These are phyloP conservation scores for Aspergillus tamarii DNA, from an alignment of 2,329 filamentous ascomycete genomes.

Conservation along the genomic window DNA sequence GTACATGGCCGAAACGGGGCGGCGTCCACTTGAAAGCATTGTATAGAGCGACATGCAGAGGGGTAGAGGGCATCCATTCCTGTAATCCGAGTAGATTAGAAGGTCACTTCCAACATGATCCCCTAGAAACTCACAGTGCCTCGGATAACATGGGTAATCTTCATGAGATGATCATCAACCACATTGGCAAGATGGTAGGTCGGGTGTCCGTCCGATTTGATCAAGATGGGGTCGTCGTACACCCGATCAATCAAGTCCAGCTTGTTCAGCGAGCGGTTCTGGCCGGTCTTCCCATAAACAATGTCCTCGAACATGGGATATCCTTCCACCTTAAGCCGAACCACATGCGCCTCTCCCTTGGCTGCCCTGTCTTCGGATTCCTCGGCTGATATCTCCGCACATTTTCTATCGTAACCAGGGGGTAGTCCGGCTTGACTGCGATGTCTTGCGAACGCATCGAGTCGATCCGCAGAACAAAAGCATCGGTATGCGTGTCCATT, in stretches of 20 bases:
- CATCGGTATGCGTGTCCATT: slow-evolving; percentile 84
- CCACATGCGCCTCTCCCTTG: slow-evolving; percentile 71
- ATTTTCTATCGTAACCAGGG: slow-evolving; percentile 72
- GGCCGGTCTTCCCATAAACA: slow-evolving; percentile 69
- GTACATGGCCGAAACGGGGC: slow-evolving; percentile 79
- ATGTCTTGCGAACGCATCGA: slow-evolving; percentile 67
- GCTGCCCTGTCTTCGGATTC: slow-evolving; percentile 73
- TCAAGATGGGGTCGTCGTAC: slow-evolving; percentile 81
- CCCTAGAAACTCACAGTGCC: slow-evolving; percentile 64
- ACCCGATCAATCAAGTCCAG: slow-evolving; percentile 50
- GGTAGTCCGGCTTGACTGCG: slow-evolving; percentile 62
- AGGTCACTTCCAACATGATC: slow-evolving; percentile 47
- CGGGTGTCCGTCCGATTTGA: slow-evolving; percentile 89
- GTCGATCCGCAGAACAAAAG: slow-evolving; percentile 77
- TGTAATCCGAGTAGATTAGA: slow-evolving; percentile 33
- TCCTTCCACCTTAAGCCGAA: slow-evolving; percentile 72
- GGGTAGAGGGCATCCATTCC: slow-evolving; percentile 97
- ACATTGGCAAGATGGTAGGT: slow-evolving; percentile 98
- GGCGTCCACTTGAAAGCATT: slow-evolving; percentile 74
- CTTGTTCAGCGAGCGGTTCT: slow-evolving; percentile 56
- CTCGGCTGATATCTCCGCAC: slow-evolving; percentile 65
- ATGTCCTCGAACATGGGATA: slow-evolving; percentile 73
- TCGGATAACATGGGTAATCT: slow-evolving; percentile 92
- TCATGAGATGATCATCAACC: slow-evolving; percentile 92
- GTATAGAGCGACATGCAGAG: slow-evolving; percentile 75